These are phyloP conservation scores for Grosmannia clavigera DNA, from an alignment of 2,329 filamentous ascomycete species.

Conservation along the genomic window DNA sequence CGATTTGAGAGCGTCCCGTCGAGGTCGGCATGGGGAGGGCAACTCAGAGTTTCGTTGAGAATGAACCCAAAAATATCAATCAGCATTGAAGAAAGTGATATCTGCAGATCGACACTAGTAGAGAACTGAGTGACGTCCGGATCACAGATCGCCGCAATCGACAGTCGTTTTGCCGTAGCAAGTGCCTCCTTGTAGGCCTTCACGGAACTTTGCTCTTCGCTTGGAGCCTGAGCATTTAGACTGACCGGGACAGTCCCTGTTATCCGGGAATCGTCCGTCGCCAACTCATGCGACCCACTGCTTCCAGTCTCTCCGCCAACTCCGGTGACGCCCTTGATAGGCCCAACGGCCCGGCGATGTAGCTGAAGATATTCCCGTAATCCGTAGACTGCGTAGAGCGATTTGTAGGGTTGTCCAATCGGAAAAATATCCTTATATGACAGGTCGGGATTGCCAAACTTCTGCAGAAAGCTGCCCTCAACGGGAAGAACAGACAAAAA, in stretches of 20 bases:
- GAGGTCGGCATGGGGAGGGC: slow-evolving; percentile 12
- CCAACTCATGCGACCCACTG: no score
- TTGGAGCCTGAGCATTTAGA: neutral
- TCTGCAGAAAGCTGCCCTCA: slow-evolving; percentile 46
- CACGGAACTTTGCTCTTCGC: neutral
- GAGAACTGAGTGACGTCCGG: slow-evolving; percentile 36
- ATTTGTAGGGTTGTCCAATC: slow-evolving; percentile 55
- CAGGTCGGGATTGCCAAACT: slow-evolving; percentile 41
- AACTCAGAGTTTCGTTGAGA: slow-evolving; percentile 25
- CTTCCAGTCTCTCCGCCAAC: neutral
- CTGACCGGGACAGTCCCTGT: neutral
- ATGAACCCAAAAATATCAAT: slow-evolving; percentile 44
- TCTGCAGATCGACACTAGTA: slow-evolving; percentile 29
- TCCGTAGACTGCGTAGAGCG: slow-evolving; percentile 59
- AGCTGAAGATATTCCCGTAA: slow-evolving; percentile 49
- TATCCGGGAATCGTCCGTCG: neutral
- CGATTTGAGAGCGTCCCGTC: slow-evolving; percentile 18
- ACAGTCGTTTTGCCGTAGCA: slow-evolving; percentile 35
- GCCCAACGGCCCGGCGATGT: slow-evolving; percentile 16
- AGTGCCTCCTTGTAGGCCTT: slow-evolving; percentile 22
- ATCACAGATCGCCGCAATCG: slow-evolving; percentile 50
- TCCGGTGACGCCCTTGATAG: neutral
- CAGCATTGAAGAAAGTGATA: slow-evolving; percentile 39
- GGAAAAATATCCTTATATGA: slow-evolving; percentile 54
- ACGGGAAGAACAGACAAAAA: slow-evolving; percentile 61